phyloP scores from a whole-genome alignment of 179 eudicot species.

The Gypsophila paniculata region DNA sequence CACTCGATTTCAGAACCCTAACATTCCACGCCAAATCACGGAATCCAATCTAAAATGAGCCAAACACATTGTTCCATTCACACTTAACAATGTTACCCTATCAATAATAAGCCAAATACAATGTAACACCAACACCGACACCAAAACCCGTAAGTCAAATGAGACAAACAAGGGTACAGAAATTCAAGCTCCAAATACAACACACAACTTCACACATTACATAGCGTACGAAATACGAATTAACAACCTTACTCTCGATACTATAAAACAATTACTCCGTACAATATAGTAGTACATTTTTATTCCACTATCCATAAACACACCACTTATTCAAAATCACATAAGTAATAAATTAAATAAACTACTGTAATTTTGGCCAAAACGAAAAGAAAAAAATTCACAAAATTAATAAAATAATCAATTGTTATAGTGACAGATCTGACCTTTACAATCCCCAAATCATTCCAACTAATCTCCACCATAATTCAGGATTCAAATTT shows the following conservation, averaged over 20 bases:
- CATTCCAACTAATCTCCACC: conserved; percentile 24
- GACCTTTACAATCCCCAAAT: conserved; percentile 40
- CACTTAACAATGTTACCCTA: neutral
- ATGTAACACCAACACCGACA: neutral
- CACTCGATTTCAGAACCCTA: neutral
- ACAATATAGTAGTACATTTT: neutral
- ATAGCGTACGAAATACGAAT: conserved; percentile 1
- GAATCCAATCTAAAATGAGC: neutral
- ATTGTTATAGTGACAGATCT: conserved; percentile 32
- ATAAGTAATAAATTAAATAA: too few species aligned
- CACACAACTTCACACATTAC: conserved; percentile 8
- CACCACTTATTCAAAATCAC: conserved; percentile 22
- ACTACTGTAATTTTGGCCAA: too few species aligned
- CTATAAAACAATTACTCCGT: conserved; percentile 4
- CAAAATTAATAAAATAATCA: conserved; percentile 6
- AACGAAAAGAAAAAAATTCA: conserved; percentile 5
- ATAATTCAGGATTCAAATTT: conserved; percentile 23
- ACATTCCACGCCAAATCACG: conserved; percentile 4
- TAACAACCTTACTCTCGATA: conserved; percentile 19
- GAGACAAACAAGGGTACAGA: conserved; percentile 18
- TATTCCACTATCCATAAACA: conserved; percentile 5
- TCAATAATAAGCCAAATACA: neutral
- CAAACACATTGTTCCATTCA: conserved; percentile 3
- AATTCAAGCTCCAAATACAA: conserved; percentile 18
- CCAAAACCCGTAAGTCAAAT: conserved; percentile 12